A percentile compares a stretch with the other conserved stretches of the same genome.
phyloP scores from a whole-genome alignment of 2,329 filamentous ascomycete species.

The Chaetomium sp. region DNA sequence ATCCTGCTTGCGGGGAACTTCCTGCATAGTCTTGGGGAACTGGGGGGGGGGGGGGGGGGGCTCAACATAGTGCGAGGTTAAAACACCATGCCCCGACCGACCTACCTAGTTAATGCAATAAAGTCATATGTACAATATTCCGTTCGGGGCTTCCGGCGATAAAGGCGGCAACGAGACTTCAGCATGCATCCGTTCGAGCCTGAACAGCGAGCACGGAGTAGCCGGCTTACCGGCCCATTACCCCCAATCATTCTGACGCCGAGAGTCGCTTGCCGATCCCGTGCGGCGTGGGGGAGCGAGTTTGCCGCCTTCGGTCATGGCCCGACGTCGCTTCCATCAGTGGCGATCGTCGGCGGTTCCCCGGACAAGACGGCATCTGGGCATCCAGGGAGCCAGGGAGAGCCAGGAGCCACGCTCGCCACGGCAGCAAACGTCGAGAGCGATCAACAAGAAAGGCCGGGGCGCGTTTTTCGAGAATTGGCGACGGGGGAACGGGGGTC shows the following conservation, averaged over 20 bases:
- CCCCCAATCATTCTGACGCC: constrained; percentile 1
- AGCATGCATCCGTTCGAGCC: neutral
- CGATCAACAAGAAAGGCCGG: constrained; percentile 1
- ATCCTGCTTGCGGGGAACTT: constrained; percentile 11
- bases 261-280: constrained; percentile 22
- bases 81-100: neutral
- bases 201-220: neutral
- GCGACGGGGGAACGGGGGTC: neutral
- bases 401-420: neutral
- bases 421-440: constrained; percentile 1
- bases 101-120: neutral
- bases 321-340: neutral
- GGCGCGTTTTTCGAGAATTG: constrained; percentile 16
- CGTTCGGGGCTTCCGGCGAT: neutral
- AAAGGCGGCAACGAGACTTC: neutral
- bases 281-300: constrained; percentile 15
- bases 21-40: constrained; percentile 5
- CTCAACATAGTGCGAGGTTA: constrained; percentile 1
- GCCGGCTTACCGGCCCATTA: neutral
- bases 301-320: neutral
- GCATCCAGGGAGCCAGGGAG: neutral
- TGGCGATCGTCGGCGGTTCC: constrained; percentile 11
- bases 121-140: neutral
- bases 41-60: constrained; percentile 2
- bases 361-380: constrained; percentile 1